Base-by-base conservation (phyloP, 2,329 filamentous ascomycete species). In the Colletotrichum musae region DNA sequence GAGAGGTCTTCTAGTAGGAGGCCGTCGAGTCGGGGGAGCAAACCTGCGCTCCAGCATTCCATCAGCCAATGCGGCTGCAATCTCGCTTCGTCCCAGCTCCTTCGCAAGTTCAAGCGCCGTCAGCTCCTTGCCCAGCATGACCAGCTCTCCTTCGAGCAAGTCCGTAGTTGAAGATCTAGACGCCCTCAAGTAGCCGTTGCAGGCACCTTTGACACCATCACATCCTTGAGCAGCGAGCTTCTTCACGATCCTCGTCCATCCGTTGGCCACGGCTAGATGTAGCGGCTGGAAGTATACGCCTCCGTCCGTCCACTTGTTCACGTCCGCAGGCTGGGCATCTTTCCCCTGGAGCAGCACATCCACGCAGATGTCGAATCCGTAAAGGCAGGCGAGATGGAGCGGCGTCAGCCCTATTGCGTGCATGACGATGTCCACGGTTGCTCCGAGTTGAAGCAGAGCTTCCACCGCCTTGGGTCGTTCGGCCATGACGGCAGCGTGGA, bases 401-500 rank as follows among this genome's bases (percentile, higher is more conserved):
- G 64, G 59, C 4, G 64, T 68, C 36, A 68, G 41, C 0, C 47
- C 60, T 13, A 21, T 21, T 2, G 18, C 12, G 4, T 57, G 52
- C 9, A 59, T 64, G 16, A 47, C 39, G 39, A 39, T 53, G 2
- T 63, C 28, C 3, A 39, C 36, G 6, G 28, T 32, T 3, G 64
- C 59, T 4, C 53, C 39, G 5, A 12, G 16, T 2, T 7, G 7
- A 0, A 68, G 59, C 3, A 64, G 21, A 16, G 53, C 5, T 3
- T 21, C 16, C 7, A 64, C 59, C 5, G 59, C 52, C 2, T 28
- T 6, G 3, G 45, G 16, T 4, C 26, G 41, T 0, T 52, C 43
- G 9, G 45, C 52, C 9, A 64, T 64, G 18, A 64, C 52, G 3
- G 64, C 59, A 2, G 64, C 64, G 21, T 64, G 64, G 9, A 64